Conservation (phyloP, 2,329 filamentous ascomycete species). For the Aspergillus carbonarius region DNA sequence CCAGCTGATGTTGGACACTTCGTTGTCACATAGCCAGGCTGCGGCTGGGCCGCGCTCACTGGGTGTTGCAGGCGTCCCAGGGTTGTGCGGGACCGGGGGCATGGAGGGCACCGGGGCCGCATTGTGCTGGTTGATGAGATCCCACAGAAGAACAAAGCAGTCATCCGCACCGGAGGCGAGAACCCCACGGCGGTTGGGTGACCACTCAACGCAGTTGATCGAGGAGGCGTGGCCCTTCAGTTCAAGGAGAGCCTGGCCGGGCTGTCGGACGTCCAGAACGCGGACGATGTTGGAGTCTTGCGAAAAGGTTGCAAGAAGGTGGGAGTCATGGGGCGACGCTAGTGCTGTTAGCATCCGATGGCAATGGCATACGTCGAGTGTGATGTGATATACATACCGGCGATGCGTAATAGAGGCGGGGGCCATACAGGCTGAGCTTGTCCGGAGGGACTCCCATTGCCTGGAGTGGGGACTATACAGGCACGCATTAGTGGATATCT, state of each 20-base stretch:
- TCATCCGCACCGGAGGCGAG: conserved; percentile 92
- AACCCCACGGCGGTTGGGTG: conserved; percentile 78
- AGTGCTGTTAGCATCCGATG: conserved; percentile 11
- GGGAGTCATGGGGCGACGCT: conserved; percentile 92
- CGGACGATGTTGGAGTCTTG: conserved; percentile 89
- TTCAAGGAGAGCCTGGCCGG: conserved; percentile 90
- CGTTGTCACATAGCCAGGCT: conserved; percentile 48
- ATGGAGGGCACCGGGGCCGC: conserved; percentile 48
- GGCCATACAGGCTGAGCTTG: conserved; percentile 62
- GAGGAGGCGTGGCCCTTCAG: conserved; percentile 82
- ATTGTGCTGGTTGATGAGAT: conserved; percentile 71
- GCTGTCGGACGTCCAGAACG: conserved; percentile 93
- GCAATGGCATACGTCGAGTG: background rate
- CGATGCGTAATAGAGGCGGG: conserved; percentile 51
- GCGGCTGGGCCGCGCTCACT: conserved; percentile 46
- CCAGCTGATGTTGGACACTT: conserved; percentile 50
- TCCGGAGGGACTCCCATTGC: conserved; percentile 68
- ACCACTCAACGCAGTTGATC: conserved; percentile 96
- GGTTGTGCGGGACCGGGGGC: conserved; percentile 34
- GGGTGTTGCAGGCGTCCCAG: conserved; percentile 30
- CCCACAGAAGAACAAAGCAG: conserved; percentile 88
- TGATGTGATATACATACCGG: conserved; percentile 32
- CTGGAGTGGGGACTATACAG: conserved; percentile 36
- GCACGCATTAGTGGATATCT: background rate
- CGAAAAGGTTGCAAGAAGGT: conserved; percentile 95